These are phyloP conservation scores for Sclerotinia trifoliorum DNA, from an alignment of 2,329 filamentous ascomycete genomes.

Conservation along the genomic window DNA sequence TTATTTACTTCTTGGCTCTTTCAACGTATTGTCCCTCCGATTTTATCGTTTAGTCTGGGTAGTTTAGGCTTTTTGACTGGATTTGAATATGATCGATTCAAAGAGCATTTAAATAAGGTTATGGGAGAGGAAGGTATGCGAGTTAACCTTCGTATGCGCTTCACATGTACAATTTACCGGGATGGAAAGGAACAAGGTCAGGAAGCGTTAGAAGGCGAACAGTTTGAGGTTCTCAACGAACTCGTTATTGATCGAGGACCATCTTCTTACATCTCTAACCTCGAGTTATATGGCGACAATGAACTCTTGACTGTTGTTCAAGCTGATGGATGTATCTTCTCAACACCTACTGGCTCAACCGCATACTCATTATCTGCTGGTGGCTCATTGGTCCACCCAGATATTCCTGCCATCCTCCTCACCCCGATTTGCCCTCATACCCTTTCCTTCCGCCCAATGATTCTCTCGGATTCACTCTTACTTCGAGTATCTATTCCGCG, in stretches of 20 bases:
- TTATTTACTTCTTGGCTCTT: constrained; percentile 91
- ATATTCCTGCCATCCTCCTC: constrained; percentile 93
- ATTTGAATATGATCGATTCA: constrained; percentile 85
- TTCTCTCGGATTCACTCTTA: constrained; percentile 90
- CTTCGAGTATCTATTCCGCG: constrained; percentile 84
- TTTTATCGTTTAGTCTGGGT: constrained; percentile 79
- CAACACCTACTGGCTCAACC: constrained; percentile 89
- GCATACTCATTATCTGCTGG: constrained; percentile 96
- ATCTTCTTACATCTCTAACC: constrained; percentile 92
- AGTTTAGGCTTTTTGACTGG: constrained; percentile 86
- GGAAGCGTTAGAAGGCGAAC: constrained; percentile 83
- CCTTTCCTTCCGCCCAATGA: constrained; percentile 95
- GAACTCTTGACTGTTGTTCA: constrained; percentile 93
- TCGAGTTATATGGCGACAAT: constrained; percentile 94
- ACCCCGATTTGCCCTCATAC: constrained; percentile 98
- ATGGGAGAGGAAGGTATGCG: constrained; percentile 97
- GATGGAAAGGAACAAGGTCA: constrained; percentile 58
- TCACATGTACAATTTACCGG: constrained; percentile 95
- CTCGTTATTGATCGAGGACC: constrained; percentile 97
- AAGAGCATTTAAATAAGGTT: constrained; percentile 78
- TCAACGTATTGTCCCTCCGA: constrained; percentile 81
- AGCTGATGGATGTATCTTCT: constrained; percentile 97
- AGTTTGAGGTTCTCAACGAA: constrained; percentile 97
- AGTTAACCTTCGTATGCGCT: constrained; percentile 96
- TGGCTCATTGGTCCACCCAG: constrained; percentile 91